Percentiles rank a stretch among this genome's conserved stretches.
These are phyloP conservation scores for Penicillium daleae DNA, from an alignment of 495 filamentous ascomycete genomes.

Conservation along the genomic window DNA sequence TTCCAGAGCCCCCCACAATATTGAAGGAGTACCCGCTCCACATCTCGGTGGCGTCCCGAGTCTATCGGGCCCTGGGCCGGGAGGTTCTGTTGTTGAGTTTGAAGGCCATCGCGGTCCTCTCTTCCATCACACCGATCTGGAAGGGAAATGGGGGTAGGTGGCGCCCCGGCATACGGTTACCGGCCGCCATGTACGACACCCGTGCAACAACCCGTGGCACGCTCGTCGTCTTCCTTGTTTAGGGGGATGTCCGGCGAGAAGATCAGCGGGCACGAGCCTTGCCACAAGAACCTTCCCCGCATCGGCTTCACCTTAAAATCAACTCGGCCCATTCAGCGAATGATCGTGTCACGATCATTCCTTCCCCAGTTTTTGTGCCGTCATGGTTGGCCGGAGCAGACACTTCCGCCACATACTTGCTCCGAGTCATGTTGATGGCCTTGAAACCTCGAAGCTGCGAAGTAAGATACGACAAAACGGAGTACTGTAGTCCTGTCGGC, in stretches of 20 bases:
- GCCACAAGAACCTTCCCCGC: constrained; percentile 23
- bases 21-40: neutral
- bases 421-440: neutral
- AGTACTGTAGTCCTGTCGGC: constrained; percentile 28
- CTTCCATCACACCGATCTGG: neutral
- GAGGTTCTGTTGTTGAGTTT: neutral
- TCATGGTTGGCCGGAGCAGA: constrained; percentile 28
- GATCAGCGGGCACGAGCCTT: neutral
- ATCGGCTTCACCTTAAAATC: constrained; percentile 16
- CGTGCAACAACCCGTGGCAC: constrained; percentile 3
- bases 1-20: neutral
- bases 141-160: neutral
- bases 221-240: neutral
- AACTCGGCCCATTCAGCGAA: constrained; percentile 20
- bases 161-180: neutral
- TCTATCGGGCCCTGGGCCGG: neutral
- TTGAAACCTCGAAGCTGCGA: neutral
- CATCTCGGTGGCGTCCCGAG: constrained; percentile 3
- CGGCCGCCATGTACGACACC: neutral
- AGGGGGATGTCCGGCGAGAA: neutral
- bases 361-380: constrained; percentile 12
- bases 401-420: constrained; percentile 17
- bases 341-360: constrained; percentile 6
- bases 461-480: constrained; percentile 10
- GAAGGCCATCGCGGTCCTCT: neutral